Percentiles rank a stretch among this genome's conserved stretches.
Evolutionary conservation across 176 grass and related monocot genomes (phyloP).

Genomic region (Phyllostachys edulis): DNA sequence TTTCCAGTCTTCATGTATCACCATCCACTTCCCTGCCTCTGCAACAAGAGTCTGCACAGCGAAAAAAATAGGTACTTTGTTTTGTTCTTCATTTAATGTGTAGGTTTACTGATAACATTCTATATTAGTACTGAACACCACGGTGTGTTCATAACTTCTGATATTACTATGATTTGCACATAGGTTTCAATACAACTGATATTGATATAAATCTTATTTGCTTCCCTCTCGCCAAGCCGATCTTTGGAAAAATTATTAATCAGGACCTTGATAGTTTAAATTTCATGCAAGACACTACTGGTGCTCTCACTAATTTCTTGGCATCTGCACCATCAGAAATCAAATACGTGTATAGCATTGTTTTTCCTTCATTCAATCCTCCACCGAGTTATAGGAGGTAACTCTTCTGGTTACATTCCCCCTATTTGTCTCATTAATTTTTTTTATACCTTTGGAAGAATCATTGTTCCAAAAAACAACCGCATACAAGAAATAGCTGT

Average conservation of each 20-base stretch:
- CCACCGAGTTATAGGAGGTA: conserved; percentile 91
- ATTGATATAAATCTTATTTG: background rate
- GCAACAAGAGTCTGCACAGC: conserved; percentile 78
- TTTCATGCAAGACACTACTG: conserved; percentile 70
- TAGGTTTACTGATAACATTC: background rate
- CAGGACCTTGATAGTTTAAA: conserved; percentile 87
- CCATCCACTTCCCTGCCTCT: conserved; percentile 74
- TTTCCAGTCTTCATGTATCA: conserved; percentile 83
- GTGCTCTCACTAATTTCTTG: conserved; percentile 59
- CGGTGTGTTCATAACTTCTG: conserved; percentile 7
- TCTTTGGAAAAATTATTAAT: conserved; percentile 57
- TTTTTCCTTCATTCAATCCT: conserved; percentile 97
- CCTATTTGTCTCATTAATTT: background rate
- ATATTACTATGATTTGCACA: conserved; percentile 8
- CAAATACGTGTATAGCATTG: conserved; percentile 73
- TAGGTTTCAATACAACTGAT: background rate
- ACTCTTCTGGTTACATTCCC: conserved; percentile 2
- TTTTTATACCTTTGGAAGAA: background rate
- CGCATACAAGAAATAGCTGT: background rate
- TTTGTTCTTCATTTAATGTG: conserved; percentile 11
- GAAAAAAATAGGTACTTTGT: conserved; percentile 62
- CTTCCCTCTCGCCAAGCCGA: conserved; percentile 43
- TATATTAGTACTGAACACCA: background rate
- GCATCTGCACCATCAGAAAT: conserved; percentile 58
- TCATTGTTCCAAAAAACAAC: conserved; percentile 1